Evolutionary conservation across 192 early-diverging fungal species (phyloP).

Genomic region (Coemansia sp.): DNA sequence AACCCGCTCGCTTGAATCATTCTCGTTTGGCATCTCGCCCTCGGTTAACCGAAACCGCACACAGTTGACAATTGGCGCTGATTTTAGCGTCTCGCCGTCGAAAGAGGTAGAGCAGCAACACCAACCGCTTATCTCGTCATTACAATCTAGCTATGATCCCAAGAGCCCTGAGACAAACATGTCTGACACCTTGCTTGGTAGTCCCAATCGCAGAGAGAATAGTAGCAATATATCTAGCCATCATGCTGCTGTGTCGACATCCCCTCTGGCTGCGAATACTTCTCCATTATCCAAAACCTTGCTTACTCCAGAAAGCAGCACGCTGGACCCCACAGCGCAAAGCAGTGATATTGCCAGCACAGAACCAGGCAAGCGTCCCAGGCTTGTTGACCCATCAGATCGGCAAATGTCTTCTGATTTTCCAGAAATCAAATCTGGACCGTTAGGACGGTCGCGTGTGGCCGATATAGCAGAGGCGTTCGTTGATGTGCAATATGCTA

Average conservation of each 20-base stretch:
- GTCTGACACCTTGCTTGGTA: background rate
- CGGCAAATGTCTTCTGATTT: background rate
- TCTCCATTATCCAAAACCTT: background rate
- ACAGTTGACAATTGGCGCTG: slow-evolving; percentile 35
- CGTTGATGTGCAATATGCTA: slow-evolving; percentile 79
- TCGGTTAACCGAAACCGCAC: slow-evolving; percentile 32
- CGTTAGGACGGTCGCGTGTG: slow-evolving; percentile 20
- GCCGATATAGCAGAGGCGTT: slow-evolving; percentile 37
- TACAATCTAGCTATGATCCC: slow-evolving; percentile 5
- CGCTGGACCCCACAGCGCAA: background rate
- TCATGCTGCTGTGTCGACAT: background rate
- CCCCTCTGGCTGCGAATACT: background rate
- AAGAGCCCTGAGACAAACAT: background rate
- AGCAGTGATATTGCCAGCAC: background rate
- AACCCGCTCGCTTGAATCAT: slow-evolving; percentile 71
- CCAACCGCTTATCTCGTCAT: slow-evolving; percentile 20
- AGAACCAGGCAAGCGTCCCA: background rate
- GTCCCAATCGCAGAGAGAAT: background rate
- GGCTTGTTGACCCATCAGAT: background rate
- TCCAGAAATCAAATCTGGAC: slow-evolving; percentile 1
- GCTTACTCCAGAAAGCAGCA: background rate
- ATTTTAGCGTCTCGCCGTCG: slow-evolving; percentile 29
- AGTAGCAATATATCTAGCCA: background rate
- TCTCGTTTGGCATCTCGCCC: slow-evolving; percentile 38
- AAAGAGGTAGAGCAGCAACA: slow-evolving; percentile 8